phyloP scores from a whole-genome alignment of 2,329 filamentous ascomycete species.

The Fusarium anthophilum region DNA sequence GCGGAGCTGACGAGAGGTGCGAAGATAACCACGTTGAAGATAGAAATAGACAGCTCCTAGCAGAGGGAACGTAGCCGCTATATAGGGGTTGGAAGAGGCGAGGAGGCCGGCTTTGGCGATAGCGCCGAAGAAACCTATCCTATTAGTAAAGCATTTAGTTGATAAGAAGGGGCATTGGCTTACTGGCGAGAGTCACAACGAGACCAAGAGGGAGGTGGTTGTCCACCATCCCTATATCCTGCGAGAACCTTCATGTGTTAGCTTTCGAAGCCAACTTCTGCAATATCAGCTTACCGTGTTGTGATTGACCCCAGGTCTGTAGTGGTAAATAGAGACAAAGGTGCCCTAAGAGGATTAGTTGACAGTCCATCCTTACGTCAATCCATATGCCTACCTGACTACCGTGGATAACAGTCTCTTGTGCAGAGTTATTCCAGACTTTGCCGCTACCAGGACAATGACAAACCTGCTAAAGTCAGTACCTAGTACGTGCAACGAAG shows the following conservation, averaged over 20 bases:
- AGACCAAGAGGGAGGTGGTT: slow-evolving; percentile 52
- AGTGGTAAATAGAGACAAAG: slow-evolving; percentile 51
- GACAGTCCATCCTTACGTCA: neutral
- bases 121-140: slow-evolving; percentile 47
- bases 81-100: slow-evolving; percentile 40
- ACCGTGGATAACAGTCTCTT: slow-evolving; percentile 38
- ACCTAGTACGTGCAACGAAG: accelerated
- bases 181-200: slow-evolving; percentile 48
- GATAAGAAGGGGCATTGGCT: slow-evolving; percentile 19
- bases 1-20: slow-evolving; percentile 55
- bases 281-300: slow-evolving; percentile 47
- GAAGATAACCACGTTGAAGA: slow-evolving; percentile 54
- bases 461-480: slow-evolving; percentile 39
- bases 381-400: slow-evolving; percentile 5
- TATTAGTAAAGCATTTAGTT: neutral
- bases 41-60: slow-evolving; percentile 53
- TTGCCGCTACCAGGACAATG: slow-evolving; percentile 41
- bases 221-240: slow-evolving; percentile 56
- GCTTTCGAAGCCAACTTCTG: neutral
- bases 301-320: slow-evolving; percentile 53
- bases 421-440: slow-evolving; percentile 42
- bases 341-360: slow-evolving; percentile 44
- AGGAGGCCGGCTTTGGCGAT: slow-evolving; percentile 41
- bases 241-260: slow-evolving; percentile 48
- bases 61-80: slow-evolving; percentile 55